Evolutionary conservation across 2,329 filamentous ascomycete genomes (phyloP).

Genomic region (Colletotrichum godetiae): DNA sequence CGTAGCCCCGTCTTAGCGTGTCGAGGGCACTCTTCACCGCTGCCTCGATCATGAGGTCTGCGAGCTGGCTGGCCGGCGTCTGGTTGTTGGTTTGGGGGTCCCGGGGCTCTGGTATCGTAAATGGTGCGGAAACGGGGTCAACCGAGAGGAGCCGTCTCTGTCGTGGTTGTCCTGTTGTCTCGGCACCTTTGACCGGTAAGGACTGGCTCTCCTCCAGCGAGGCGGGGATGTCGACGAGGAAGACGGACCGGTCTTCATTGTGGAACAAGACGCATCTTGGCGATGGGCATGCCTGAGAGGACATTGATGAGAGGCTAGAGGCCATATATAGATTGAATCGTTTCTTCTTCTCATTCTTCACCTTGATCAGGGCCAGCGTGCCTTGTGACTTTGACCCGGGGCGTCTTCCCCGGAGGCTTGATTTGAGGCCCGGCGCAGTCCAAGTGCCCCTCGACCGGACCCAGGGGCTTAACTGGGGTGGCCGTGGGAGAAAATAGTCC

Average conservation of each 20-base stretch:
- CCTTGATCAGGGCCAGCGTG: background rate
- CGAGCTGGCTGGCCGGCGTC: slow-evolving; percentile 60
- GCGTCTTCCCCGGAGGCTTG: slow-evolving; percentile 12
- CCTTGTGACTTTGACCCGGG: slow-evolving; percentile 25
- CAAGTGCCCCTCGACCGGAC: slow-evolving; percentile 24
- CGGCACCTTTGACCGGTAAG: slow-evolving; percentile 46
- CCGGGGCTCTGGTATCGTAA: slow-evolving; percentile 63
- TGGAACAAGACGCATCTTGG: slow-evolving; percentile 32
- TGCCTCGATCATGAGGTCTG: slow-evolving; percentile 64
- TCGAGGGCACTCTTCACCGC: slow-evolving; percentile 57
- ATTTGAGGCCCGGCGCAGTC: slow-evolving; percentile 15
- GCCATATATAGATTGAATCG: slow-evolving; percentile 14
- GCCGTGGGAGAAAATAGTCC: slow-evolving; percentile 7
- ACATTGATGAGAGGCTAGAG: background rate
- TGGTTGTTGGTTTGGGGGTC: slow-evolving; percentile 49
- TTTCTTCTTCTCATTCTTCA: background rate
- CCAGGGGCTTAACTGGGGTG: slow-evolving; percentile 16
- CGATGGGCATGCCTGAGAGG: background rate
- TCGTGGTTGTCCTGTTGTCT: slow-evolving; percentile 40
- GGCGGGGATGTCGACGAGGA: slow-evolving; percentile 75
- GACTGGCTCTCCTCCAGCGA: slow-evolving; percentile 77
- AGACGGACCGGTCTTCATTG: slow-evolving; percentile 48
- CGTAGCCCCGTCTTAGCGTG: slow-evolving; percentile 45
- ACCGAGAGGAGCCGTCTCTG: slow-evolving; percentile 58
- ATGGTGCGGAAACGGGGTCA: slow-evolving; percentile 55